phyloP scores from a whole-genome alignment of 768 basidiomycete genomes.

The Kwoniella shandongensis region DNA sequence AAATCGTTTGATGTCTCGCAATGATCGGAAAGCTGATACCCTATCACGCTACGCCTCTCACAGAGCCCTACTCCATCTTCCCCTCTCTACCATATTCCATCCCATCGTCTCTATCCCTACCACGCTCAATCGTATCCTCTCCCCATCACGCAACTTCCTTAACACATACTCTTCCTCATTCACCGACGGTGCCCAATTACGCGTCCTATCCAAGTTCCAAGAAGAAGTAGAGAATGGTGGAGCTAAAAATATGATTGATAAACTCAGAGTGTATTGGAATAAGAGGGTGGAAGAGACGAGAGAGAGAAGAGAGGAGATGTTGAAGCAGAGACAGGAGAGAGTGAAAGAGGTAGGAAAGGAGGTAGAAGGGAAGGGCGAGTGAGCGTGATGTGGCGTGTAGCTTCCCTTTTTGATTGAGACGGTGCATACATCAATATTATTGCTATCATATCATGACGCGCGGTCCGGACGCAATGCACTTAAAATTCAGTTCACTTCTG shows the following conservation, averaged over 20 bases:
- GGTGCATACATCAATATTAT: too few relatives aligned
- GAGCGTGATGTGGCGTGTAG: too few relatives aligned
- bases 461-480: too few relatives aligned
- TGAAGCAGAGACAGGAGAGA: constrained; percentile 21
- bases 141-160: constrained; percentile 28
- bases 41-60: background rate
- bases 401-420: background rate
- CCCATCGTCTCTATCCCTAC: constrained; percentile 35
- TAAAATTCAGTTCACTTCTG: too few relatives aligned
- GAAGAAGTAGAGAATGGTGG: constrained; percentile 23
- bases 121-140: constrained; percentile 20
- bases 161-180: constrained; percentile 29
- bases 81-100: constrained; percentile 34
- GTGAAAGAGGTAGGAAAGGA: constrained; percentile 3
- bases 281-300: constrained; percentile 19
- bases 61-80: constrained; percentile 37
- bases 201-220: constrained; percentile 18
- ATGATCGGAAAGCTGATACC: background rate
- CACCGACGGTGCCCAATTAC: constrained; percentile 33
- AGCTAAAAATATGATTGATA: constrained; percentile 25
- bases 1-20: background rate
- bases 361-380: constrained; percentile 8
- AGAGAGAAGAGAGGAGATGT: constrained; percentile 23
- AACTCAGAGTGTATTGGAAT: constrained; percentile 21
- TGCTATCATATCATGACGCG: too few relatives aligned